Percentiles rank a stretch among this genome's conserved stretches.
Conservation (phyloP, 2,329 filamentous ascomycete genomes). For the Cucurbitaria berberidis region DNA sequence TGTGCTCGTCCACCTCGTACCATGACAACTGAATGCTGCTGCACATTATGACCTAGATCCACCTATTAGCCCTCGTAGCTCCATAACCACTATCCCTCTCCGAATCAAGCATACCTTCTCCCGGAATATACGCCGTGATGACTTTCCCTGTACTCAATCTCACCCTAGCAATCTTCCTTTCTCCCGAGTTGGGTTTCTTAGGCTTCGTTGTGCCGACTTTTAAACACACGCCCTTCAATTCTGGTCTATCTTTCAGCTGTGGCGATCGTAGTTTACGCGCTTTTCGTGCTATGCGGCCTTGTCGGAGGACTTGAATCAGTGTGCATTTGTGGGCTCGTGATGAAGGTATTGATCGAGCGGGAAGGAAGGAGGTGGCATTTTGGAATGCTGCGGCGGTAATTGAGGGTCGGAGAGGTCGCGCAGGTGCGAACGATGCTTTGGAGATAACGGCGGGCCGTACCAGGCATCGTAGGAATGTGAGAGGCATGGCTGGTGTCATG, state of each 20-base stretch:
- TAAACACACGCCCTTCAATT: slow-evolving; percentile 94
- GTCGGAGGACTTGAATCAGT: slow-evolving; percentile 62
- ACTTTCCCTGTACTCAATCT: slow-evolving; percentile 85
- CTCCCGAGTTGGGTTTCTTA: slow-evolving; percentile 98
- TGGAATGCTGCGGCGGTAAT: slow-evolving; percentile 25
- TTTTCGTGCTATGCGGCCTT: slow-evolving; percentile 78
- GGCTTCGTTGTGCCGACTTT: slow-evolving; percentile 93
- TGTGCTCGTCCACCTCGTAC: slow-evolving; percentile 92
- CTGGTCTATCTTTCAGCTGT: slow-evolving; percentile 75
- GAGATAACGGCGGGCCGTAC: slow-evolving; percentile 42
- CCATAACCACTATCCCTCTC: slow-evolving; percentile 6
- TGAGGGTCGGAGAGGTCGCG: slow-evolving; percentile 24
- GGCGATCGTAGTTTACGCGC: slow-evolving; percentile 89
- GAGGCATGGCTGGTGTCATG: slow-evolving; percentile 43
- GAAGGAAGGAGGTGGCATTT: slow-evolving; percentile 32
- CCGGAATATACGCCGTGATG: slow-evolving; percentile 92
- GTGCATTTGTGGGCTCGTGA: slow-evolving; percentile 52
- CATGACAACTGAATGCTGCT: slow-evolving; percentile 97
- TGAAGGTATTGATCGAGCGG: slow-evolving; percentile 45
- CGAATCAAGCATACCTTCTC: slow-evolving; percentile 67
- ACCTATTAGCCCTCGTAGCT: background rate
- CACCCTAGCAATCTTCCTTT: slow-evolving; percentile 93
- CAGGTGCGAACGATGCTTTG: slow-evolving; percentile 18
- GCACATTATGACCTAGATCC: slow-evolving; percentile 82
- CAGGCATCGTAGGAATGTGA: slow-evolving; percentile 49